A percentile compares a stretch with the other conserved stretches of the same genome.
Conservation (phyloP, 148 eudicot species). For the Gaultheria prostrata region DNA sequence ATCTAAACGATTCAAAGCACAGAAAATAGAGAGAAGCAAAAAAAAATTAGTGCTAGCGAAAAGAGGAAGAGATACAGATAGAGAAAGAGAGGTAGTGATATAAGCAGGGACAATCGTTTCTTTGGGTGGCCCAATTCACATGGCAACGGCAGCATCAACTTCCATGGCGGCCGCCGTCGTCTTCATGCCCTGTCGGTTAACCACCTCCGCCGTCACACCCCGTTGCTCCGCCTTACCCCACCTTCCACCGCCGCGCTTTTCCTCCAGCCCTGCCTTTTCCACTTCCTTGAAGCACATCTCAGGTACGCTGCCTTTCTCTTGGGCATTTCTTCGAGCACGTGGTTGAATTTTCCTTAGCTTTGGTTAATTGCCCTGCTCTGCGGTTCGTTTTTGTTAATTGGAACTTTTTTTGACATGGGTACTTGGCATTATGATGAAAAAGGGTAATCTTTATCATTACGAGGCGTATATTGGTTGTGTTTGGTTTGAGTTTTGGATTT, state of each 20-base stretch:
- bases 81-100: not conserved
- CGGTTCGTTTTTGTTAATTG: not conserved
- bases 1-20: too few relatives aligned
- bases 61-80: too few relatives aligned
- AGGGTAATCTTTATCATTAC: not conserved
- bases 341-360: not conserved
- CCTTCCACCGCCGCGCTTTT: conserved; percentile 44
- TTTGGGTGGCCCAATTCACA: conserved; percentile 13
- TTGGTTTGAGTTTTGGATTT: too few relatives aligned
- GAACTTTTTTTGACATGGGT: not conserved
- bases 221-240: conserved; percentile 53
- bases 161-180: conserved; percentile 83
- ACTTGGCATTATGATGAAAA: not conserved
- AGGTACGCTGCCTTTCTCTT: conserved; percentile 39
- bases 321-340: conserved; percentile 38
- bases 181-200: conserved; percentile 50
- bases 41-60: too few relatives aligned
- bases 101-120: not conserved
- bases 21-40: too few relatives aligned
- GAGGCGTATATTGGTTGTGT: not conserved
- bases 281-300: conserved; percentile 35
- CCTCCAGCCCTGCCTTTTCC: conserved; percentile 28
- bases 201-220: conserved; percentile 26
- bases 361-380: not conserved
- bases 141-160: conserved; percentile 41